Base-by-base conservation (phyloP, 495 filamentous ascomycete genomes). In the Glonium stellatum region DNA sequence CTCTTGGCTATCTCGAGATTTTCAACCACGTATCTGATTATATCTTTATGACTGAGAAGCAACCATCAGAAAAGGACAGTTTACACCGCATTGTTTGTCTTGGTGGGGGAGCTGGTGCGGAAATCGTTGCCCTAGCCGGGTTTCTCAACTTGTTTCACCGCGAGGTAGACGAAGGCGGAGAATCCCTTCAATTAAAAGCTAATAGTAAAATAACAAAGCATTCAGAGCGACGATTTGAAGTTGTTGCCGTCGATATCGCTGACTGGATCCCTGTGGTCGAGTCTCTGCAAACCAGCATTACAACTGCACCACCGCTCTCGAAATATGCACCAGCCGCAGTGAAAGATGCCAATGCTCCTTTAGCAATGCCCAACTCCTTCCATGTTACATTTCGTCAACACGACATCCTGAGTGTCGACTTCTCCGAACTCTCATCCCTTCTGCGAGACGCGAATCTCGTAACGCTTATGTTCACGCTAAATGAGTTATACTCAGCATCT, bases 401-500 rank as follows among this genome's bases (percentile, higher is more conserved):
- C 6, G 87, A 96, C 69, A 73, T 89, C 18, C 80, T 97, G 1
- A 58, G 71, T 5, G 61, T 84, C 0, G 62, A 72, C 1, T 72
- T 75, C 9, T 58, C 70, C 0, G 68, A 71, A 0, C 70, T 89
- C 4, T 47, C 66, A 11, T 53, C 66, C 10, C 42, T 83, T 0
- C 57, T 84, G 1, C 67, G 57, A 44, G 61, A 60, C 54, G 79
- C 72, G 48, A 62, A 72, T 2, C 77, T 97, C 0, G 77, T 93
- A 4, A 96, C 93, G 0, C 72, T 97, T 0, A 84, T 97, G 73
- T 97, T 97, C 78, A 96, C 92, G 0, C 81, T 97, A n/a, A 97
- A 97, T 71, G 93, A 98, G 73, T 85, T 98, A 4, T 97, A 96
- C 76, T 78, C 82, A 0, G 79, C 84, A 10, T 91, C 89, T 2